These are phyloP conservation scores for Telfairia occidentalis DNA, from an alignment of 331 rosid genomes.

Conservation along the genomic window DNA sequence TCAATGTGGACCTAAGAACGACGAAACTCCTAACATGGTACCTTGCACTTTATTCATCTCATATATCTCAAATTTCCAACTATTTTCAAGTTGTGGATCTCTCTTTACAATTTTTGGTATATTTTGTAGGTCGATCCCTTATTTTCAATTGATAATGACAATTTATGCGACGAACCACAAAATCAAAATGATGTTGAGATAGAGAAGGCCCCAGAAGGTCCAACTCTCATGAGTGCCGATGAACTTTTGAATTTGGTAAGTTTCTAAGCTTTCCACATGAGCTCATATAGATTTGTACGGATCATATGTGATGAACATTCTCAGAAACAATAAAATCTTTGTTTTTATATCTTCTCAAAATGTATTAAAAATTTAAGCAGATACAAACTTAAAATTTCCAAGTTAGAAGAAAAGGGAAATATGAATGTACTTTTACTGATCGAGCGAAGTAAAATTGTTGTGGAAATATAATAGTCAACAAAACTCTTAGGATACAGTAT, in stretches of 20 bases:
- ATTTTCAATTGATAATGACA: conserved; percentile 45
- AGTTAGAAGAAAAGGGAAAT: not conserved
- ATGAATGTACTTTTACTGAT: not conserved
- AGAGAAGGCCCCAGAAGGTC: conserved; percentile 24
- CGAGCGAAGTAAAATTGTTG: not conserved
- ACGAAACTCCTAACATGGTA: conserved; percentile 39
- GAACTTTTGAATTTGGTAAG: conserved; percentile 61
- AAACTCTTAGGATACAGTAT: not conserved
- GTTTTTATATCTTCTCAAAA: not conserved
- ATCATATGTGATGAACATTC: not conserved
- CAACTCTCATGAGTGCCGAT: conserved; percentile 43
- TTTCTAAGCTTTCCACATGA: conserved; percentile 2
- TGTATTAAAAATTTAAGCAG: not conserved
- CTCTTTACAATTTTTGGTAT: not conserved
- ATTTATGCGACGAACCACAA: conserved; percentile 26
- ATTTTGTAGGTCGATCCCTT: conserved; percentile 53
- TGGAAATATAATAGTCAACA: not conserved
- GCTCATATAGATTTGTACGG: not conserved
- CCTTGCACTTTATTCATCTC: not conserved
- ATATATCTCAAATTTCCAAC: not conserved
- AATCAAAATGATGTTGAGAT: conserved; percentile 22
- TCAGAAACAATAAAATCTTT: not conserved
- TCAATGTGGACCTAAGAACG: conserved; percentile 32
- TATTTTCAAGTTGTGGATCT: not conserved
- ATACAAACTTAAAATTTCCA: not conserved